Evolutionary conservation across 2,329 filamentous ascomycete genomes (phyloP).

Genomic region (Trichophyton simii): DNA sequence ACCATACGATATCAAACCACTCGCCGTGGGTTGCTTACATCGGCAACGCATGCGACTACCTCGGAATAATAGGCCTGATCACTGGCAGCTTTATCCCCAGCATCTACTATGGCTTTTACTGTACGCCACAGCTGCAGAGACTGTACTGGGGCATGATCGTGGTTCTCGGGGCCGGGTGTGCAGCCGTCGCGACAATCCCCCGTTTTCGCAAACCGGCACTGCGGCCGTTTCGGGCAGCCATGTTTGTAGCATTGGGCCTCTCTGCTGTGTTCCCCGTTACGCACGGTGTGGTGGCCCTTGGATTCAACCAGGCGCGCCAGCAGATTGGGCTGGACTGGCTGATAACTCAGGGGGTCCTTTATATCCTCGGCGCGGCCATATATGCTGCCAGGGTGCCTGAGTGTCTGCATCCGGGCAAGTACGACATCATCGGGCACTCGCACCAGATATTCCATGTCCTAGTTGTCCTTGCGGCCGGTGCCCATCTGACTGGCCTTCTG

Average conservation of each 20-base stretch:
- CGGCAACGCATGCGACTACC: constrained; percentile 89
- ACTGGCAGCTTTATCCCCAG: constrained; percentile 84
- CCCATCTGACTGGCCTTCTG: constrained; percentile 68
- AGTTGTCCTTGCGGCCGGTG: constrained; percentile 67
- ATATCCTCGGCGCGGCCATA: constrained; percentile 71
- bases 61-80: constrained; percentile 84
- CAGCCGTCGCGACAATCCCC: constrained; percentile 64
- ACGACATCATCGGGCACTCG: constrained; percentile 84
- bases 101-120: constrained; percentile 76
- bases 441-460: constrained; percentile 94
- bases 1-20: constrained; percentile 76
- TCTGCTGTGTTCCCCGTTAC: constrained; percentile 73
- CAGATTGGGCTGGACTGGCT: constrained; percentile 75
- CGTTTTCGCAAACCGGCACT: constrained; percentile 72
- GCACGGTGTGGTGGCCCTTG: constrained; percentile 60
- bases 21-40: constrained; percentile 62
- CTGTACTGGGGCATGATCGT: constrained; percentile 71
- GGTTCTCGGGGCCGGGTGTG: constrained; percentile 62
- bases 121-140: constrained; percentile 50
- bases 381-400: constrained; percentile 84
- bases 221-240: constrained; percentile 70
- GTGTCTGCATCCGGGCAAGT: constrained; percentile 59
- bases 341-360: constrained; percentile 65
- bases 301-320: constrained; percentile 50
- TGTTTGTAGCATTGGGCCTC: constrained; percentile 80